Evolutionary conservation across 192 early-diverging fungal genomes (phyloP).

Genomic region (Rhizoclosmatium globosum): DNA sequence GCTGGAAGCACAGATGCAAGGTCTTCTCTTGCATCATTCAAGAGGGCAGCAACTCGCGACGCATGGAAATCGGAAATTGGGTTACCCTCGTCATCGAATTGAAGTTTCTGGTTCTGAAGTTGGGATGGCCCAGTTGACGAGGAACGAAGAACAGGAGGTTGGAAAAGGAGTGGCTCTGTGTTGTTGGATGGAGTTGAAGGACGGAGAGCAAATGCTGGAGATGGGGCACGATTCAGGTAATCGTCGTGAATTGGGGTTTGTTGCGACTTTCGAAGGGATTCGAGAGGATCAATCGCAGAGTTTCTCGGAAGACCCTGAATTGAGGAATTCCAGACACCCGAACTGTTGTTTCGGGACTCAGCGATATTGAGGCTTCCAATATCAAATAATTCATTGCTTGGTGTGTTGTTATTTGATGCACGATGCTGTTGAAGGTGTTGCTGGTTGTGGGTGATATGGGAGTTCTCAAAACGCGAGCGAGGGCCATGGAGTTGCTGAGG

Average conservation of each 20-base stretch:
- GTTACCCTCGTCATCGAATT: neutral
- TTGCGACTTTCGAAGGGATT: constrained; percentile 11
- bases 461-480: neutral
- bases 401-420: neutral
- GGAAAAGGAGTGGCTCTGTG: neutral
- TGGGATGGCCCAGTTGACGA: neutral
- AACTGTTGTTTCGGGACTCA: neutral
- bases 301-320: neutral
- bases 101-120: constrained; percentile 13
- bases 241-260: constrained; percentile 21
- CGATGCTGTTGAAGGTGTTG: no score
- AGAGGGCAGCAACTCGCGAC: constrained; percentile 24
- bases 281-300: neutral
- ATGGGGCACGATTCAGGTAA: constrained; percentile 19
- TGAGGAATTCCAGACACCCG: neutral
- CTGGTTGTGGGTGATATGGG: no score
- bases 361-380: neutral
- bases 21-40: constrained; percentile 27
- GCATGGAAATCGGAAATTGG: constrained; percentile 19
- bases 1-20: neutral
- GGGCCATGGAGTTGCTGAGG: neutral
- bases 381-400: neutral
- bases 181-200: neutral
- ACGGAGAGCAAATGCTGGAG: neutral
- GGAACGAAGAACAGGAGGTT: neutral